Percentiles rank a stretch among this genome's conserved stretches.
Evolutionary conservation across 1,284 basidiomycete genomes (phyloP).

Genomic region (Pseudozyma hubeiensis): DNA sequence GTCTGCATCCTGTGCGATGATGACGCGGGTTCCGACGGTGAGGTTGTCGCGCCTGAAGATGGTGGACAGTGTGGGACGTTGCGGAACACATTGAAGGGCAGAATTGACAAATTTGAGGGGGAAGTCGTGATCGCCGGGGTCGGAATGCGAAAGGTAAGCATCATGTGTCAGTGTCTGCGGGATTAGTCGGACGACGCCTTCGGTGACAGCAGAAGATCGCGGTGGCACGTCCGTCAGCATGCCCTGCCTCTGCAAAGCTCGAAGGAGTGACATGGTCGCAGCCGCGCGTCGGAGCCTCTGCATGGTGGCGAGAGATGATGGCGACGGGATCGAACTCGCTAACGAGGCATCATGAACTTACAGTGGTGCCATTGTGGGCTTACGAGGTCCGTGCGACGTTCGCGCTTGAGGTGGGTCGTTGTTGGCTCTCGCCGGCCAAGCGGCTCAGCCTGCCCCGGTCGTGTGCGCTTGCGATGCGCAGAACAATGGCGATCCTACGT

Average conservation of each 20-base stretch:
- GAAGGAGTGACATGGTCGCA: slow-evolving; percentile 28
- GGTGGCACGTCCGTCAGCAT: slow-evolving; percentile 26
- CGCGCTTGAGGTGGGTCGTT: slow-evolving; percentile 1
- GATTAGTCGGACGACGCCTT: slow-evolving; percentile 4
- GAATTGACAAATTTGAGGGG: neutral
- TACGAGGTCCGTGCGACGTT: slow-evolving; percentile 22
- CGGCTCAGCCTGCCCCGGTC: neutral
- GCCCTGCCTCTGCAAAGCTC: slow-evolving; percentile 35
- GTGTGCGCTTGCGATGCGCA: neutral
- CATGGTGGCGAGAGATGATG: neutral
- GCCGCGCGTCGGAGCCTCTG: neutral
- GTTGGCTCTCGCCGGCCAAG: neutral
- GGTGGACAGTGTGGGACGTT: slow-evolving; percentile 9
- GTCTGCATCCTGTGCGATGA: slow-evolving; percentile 56
- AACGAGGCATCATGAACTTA: slow-evolving; percentile 13
- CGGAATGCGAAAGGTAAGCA: slow-evolving; percentile 1
- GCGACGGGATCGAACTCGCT: neutral
- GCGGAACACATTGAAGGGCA: neutral
- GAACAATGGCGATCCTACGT: neutral
- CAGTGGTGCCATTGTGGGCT: slow-evolving; percentile 33
- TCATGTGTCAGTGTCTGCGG: slow-evolving; percentile 18
- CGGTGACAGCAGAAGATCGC: slow-evolving; percentile 7
- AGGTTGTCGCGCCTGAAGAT: slow-evolving; percentile 52
- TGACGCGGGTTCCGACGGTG: slow-evolving; percentile 51
- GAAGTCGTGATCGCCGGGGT: neutral